Evolutionary conservation across 1,284 basidiomycete species (phyloP).

Genomic region (Puccinia novopanici): DNA sequence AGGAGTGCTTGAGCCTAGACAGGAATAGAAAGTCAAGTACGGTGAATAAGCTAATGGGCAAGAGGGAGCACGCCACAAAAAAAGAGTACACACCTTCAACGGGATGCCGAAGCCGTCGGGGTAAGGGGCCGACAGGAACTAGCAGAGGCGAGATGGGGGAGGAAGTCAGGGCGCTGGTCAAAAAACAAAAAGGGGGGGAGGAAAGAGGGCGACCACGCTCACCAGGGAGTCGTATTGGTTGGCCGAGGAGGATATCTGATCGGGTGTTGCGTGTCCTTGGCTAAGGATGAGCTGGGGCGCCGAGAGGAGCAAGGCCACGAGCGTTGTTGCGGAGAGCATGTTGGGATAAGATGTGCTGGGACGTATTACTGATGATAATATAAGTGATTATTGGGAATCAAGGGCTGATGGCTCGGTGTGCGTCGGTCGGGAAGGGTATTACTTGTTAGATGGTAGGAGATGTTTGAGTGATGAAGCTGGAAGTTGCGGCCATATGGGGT

Average conservation of each 20-base stretch:
- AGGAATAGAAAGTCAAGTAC: not conserved
- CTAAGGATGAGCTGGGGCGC: not conserved
- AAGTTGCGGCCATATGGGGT: no score
- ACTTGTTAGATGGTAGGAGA: no score
- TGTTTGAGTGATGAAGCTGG: no score
- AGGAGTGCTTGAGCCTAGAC: slow-evolving; percentile 20
- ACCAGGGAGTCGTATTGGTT: slow-evolving; percentile 17
- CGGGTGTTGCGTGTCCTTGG: not conserved
- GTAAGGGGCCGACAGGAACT: slow-evolving; percentile 32
- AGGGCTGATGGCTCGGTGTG: no score
- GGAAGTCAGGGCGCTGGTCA: not conserved
- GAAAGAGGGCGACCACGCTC: not conserved
- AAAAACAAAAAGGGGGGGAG: not conserved
- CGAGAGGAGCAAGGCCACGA: not conserved
- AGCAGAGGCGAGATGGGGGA: not conserved
- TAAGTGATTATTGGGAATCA: no score
- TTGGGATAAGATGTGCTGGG: not conserved
- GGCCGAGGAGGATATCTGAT: not conserved
- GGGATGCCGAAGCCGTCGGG: slow-evolving; percentile 47
- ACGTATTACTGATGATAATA: no score
- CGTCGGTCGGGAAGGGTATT: no score
- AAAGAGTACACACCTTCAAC: not conserved
- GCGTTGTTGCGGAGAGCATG: not conserved
- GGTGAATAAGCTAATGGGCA: no score
- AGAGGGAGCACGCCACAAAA: no score